Conservation (phyloP, 805 yeast species). For the Diddensiella transvaalensis region DNA sequence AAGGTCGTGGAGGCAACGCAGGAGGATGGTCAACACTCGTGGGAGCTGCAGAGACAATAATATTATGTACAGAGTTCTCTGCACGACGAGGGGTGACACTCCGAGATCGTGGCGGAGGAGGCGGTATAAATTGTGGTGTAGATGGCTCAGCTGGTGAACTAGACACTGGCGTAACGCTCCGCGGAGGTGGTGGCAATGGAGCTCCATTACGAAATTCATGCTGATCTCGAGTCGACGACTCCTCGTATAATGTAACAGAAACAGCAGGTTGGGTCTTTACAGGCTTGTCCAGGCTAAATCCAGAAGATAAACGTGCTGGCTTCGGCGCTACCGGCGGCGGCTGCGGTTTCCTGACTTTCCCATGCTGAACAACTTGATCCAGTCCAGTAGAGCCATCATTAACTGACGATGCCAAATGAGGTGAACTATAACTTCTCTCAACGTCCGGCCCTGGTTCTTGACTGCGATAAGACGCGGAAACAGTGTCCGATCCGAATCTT, state of each 20-base stretch:
- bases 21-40: slow-evolving; percentile 2
- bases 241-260: slow-evolving; percentile 1
- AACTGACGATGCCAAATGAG: no score
- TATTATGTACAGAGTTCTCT: background rate
- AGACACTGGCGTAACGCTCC: slow-evolving; percentile 5
- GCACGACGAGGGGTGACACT: background rate
- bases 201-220: background rate
- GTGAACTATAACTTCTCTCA: no score
- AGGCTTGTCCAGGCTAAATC: background rate
- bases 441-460: no score
- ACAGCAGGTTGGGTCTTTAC: slow-evolving; percentile 1
- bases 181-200: slow-evolving; percentile 10
- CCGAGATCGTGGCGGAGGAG: slow-evolving; percentile 9
- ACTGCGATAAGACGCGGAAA: no score
- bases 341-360: slow-evolving; percentile 1
- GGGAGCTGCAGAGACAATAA: background rate
- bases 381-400: no score
- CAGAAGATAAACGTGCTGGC: slow-evolving; percentile 16
- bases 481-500: background rate
- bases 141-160: background rate
- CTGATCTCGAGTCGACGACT: background rate
- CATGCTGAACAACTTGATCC: no score
- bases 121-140: background rate
- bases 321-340: slow-evolving; percentile 19
- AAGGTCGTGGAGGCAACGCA: slow-evolving; percentile 13